phyloP scores from a whole-genome alignment of 2,329 filamentous ascomycete species.

The Leptographium procerum region DNA sequence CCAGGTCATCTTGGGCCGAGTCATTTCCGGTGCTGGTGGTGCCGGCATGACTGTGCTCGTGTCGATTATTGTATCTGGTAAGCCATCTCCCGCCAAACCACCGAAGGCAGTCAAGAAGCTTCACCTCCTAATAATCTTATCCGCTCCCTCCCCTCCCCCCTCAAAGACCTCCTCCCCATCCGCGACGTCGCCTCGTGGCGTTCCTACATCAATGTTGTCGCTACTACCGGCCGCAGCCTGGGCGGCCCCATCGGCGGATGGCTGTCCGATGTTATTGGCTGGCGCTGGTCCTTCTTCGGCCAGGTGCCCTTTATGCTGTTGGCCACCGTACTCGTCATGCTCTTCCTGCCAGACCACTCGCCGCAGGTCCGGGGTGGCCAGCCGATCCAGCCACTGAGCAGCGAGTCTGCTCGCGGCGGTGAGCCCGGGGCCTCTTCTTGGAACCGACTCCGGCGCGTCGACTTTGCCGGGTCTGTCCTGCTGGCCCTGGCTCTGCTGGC shows the following conservation, averaged over 20 bases:
- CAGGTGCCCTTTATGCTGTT: slow-evolving; percentile 44
- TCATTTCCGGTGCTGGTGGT: slow-evolving; percentile 39
- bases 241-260: slow-evolving; percentile 48
- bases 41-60: slow-evolving; percentile 40
- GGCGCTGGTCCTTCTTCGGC: slow-evolving; percentile 53
- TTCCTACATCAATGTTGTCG: slow-evolving; percentile 39
- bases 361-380: not conserved
- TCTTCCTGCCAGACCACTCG: slow-evolving; percentile 21
- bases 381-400: not conserved
- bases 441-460: slow-evolving; percentile 37
- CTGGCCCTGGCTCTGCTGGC: slow-evolving; percentile 26
- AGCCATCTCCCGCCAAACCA: not conserved
- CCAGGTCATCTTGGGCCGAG: slow-evolving; percentile 37
- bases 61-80: slow-evolving; percentile 40
- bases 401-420: not conserved
- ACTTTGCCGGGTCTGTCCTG: slow-evolving; percentile 43
- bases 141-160: not conserved
- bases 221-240: slow-evolving; percentile 37
- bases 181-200: slow-evolving; percentile 42
- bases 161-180: slow-evolving; percentile 36
- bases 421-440: not conserved
- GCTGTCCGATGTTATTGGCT: slow-evolving; percentile 51
- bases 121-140: not conserved
- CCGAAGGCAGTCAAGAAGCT: not conserved
- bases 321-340: slow-evolving; percentile 29